Evolutionary conservation across 2,329 filamentous ascomycete genomes (phyloP), one percentile per base, ranked within the genome.

Genomic region (Dothideomycetidae sp.): DNA sequence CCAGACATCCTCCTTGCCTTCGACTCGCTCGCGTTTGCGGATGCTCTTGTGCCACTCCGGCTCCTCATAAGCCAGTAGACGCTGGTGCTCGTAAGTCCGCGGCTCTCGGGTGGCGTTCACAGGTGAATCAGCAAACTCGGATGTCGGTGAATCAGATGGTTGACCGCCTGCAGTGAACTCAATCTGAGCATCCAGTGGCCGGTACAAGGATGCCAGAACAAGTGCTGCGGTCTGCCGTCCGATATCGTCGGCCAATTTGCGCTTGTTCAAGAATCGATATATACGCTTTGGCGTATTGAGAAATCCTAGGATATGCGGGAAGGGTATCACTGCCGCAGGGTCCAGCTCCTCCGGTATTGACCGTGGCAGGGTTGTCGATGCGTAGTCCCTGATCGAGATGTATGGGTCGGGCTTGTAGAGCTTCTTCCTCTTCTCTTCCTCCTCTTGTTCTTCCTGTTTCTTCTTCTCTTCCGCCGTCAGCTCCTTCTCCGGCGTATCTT

Each of bases 221-320:
- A 81, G 76, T 23, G 84, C 80, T 1, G 88, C 88, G 12, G 92
- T 84, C 46, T 94, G 76, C 29, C 82, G 78, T 36, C 90, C 90
- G 42, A 94, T 76, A 31, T 78, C 70, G 53, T 98, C 88, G 45
- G 88, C 88, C n/a, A 93, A 68, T 44, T 73, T 63, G 37, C 90
- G 79, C 43, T 79, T 78, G 56, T 79, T 93, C 43, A 98, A 67
- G 68, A 86, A 98, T 46, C 90, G 81, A 53, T 80, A 81, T 43
- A 96, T 68, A 42, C 90, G 78, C 46, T 77, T 80, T 1, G 85
- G 81, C 2, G 88, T 94, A 62, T 90, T 88, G 44, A 81, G 64
- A 66, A 98, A 93, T 42, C 90, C 90, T 18, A 98, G 78, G 41
- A 94, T 71, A 56, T 96, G 88, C 1, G 88, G 88, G 57, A 93